Evolutionary conservation across 1,284 basidiomycete genomes (phyloP).

Genomic region (Cystobasidiaceae sp.): DNA sequence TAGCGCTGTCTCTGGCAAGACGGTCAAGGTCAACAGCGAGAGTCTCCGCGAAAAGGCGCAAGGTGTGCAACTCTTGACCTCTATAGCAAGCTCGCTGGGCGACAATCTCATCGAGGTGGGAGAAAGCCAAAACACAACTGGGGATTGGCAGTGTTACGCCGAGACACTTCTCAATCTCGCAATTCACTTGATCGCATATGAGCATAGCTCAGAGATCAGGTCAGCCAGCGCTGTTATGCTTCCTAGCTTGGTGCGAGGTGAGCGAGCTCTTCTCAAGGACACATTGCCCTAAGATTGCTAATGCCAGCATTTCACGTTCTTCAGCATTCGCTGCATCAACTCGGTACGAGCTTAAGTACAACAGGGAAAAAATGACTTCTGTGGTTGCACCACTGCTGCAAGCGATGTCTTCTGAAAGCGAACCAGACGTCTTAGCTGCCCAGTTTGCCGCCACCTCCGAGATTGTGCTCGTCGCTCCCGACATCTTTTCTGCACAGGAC

Average conservation of each 20-base stretch:
- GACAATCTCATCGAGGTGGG: conserved; percentile 8
- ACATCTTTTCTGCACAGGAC: conserved; percentile 2
- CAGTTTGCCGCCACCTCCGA: conserved; percentile 26
- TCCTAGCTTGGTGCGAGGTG: conserved; percentile 10
- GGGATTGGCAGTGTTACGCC: conserved; percentile 24
- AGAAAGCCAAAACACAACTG: conserved; percentile 14
- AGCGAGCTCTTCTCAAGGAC: not conserved
- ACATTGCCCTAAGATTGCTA: not conserved
- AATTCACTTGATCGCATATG: not conserved
- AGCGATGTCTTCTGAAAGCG: conserved; percentile 7
- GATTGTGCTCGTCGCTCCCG: conserved; percentile 19
- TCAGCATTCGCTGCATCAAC: conserved; percentile 2
- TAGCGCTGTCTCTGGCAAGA: not conserved
- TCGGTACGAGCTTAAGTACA: conserved; percentile 14
- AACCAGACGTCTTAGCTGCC: conserved; percentile 9
- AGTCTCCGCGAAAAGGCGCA: conserved; percentile 17
- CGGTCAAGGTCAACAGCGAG: conserved; percentile 17
- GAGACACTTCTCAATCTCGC: conserved; percentile 24
- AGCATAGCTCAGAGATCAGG: conserved; percentile 16
- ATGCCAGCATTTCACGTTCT: not conserved
- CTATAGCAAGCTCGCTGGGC: conserved; percentile 16
- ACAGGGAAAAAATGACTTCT: conserved; percentile 5
- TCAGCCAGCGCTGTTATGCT: conserved; percentile 6
- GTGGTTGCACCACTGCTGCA: not conserved
- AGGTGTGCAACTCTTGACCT: conserved; percentile 12